Conservation (phyloP, 2,329 filamentous ascomycete species). For the Knoxdaviesia proteae region DNA sequence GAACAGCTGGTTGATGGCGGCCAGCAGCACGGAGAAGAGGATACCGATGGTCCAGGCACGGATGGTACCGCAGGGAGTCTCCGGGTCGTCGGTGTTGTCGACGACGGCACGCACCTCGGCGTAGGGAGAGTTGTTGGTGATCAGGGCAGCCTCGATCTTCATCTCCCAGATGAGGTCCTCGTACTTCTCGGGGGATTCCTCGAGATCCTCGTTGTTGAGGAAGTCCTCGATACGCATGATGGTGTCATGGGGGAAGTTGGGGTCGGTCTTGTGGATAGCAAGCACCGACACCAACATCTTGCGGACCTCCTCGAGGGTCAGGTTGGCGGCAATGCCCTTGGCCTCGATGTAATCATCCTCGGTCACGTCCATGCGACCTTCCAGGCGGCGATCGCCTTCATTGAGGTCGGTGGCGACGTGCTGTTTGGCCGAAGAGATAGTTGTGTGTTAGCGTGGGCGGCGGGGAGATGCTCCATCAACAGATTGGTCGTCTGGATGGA, state of each 20-base stretch:
- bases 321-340: conserved; percentile 19
- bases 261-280: conserved; percentile 17
- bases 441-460: no score
- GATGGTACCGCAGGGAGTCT: conserved; percentile 26
- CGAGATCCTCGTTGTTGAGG: conserved; percentile 10
- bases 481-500: no score
- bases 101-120: conserved; percentile 32
- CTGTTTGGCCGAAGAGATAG: no score
- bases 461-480: no score
- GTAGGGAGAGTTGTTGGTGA: conserved; percentile 33
- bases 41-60: conserved; percentile 29
- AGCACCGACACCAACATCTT: conserved; percentile 16
- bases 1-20: conserved; percentile 33
- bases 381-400: no score
- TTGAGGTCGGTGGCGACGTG: no score
- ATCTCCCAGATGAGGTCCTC: conserved; percentile 24
- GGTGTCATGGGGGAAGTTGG: conserved; percentile 15
- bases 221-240: conserved; percentile 13
- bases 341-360: conserved; percentile 24
- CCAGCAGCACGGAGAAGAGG: conserved; percentile 21
- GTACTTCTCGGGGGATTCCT: conserved; percentile 18
- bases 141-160: conserved; percentile 28
- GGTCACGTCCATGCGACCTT: conserved; percentile 13
- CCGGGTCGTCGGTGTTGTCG: conserved; percentile 30
- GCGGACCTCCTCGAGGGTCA: conserved; percentile 20